Percentiles rank a stretch among this genome's conserved stretches.
phyloP scores from a whole-genome alignment of 768 basidiomycete genomes.

The Pleurotus djamor region DNA sequence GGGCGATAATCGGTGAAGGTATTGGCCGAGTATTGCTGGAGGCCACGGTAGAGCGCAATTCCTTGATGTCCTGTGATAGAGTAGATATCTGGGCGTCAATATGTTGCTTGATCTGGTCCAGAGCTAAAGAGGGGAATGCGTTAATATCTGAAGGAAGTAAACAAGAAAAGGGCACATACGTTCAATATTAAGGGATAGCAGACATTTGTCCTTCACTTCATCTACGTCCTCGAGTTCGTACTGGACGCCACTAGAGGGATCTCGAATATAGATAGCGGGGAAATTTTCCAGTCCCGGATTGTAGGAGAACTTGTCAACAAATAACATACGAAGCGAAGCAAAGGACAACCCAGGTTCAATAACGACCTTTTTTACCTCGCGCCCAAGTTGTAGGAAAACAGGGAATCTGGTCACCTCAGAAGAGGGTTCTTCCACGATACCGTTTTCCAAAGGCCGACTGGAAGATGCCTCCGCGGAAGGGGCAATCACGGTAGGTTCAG shows the following conservation, averaged over 20 bases:
- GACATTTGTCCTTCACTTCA: constrained; percentile 85
- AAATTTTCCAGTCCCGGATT: constrained; percentile 92
- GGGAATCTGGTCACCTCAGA: constrained; percentile 34
- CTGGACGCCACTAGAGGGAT: constrained; percentile 88
- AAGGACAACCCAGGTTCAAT: constrained; percentile 74
- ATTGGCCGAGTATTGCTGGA: constrained; percentile 45
- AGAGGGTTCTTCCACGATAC: constrained; percentile 7
- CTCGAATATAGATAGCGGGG: constrained; percentile 93
- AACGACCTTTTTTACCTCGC: constrained; percentile 85
- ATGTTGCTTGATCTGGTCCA: constrained; percentile 98
- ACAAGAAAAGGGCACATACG: constrained; percentile 53
- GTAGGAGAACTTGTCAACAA: constrained; percentile 94
- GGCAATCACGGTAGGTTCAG: constrained; percentile 26
- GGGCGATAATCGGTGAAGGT: constrained; percentile 41
- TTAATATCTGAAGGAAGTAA: constrained; percentile 5
- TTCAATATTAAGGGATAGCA: constrained; percentile 94
- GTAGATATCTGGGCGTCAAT: constrained; percentile 89
- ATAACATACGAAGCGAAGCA: constrained; percentile 76
- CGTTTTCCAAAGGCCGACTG: not conserved
- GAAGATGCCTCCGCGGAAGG: constrained; percentile 1
- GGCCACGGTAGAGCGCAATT: constrained; percentile 69
- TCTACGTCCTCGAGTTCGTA: constrained; percentile 96
- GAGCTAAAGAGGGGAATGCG: constrained; percentile 47
- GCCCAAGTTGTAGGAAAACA: constrained; percentile 86
- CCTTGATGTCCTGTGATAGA: constrained; percentile 87